Evolutionary conservation across 768 basidiomycete genomes (phyloP).

Genomic region (Hebeloma cylindrosporum): DNA sequence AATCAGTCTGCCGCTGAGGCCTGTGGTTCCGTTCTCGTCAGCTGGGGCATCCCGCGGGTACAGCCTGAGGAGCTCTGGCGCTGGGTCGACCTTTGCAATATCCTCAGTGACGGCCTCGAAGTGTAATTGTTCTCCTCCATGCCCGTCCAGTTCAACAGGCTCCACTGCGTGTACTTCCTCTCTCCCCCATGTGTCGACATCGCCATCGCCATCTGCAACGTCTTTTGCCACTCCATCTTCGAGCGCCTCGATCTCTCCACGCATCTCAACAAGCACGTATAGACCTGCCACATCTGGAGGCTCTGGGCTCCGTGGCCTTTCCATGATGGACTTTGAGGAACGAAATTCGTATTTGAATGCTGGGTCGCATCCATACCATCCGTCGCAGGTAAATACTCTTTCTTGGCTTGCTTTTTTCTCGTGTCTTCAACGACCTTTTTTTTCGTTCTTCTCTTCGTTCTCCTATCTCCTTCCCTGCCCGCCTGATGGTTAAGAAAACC

Average conservation of each 20-base stretch:
- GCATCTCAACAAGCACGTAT: neutral
- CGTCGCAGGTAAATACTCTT: conserved; percentile 27
- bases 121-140: neutral
- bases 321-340: too few species aligned
- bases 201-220: conserved; percentile 2
- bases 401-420: too few species aligned
- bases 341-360: conserved; percentile 31
- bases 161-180: too few species aligned
- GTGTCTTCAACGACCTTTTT: too few species aligned
- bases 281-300: conserved; percentile 1
- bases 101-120: neutral
- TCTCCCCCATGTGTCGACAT: neutral
- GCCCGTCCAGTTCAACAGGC: neutral
- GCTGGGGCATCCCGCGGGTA: too few species aligned
- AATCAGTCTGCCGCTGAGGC: conserved; percentile 3
- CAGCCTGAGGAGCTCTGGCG: too few species aligned
- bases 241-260: conserved; percentile 1
- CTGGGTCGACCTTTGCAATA: too few species aligned
- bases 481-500: too few species aligned
- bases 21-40: conserved; percentile 2
- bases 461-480: too few species aligned
- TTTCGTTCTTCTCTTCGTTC: too few species aligned
- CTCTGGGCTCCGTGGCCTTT: conserved; percentile 15
- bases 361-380: conserved; percentile 31
- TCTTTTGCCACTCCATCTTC: neutral